These are phyloP conservation scores for Malassezia slooffiae DNA, from an alignment of 1,284 basidiomycete genomes.

Conservation along the genomic window DNA sequence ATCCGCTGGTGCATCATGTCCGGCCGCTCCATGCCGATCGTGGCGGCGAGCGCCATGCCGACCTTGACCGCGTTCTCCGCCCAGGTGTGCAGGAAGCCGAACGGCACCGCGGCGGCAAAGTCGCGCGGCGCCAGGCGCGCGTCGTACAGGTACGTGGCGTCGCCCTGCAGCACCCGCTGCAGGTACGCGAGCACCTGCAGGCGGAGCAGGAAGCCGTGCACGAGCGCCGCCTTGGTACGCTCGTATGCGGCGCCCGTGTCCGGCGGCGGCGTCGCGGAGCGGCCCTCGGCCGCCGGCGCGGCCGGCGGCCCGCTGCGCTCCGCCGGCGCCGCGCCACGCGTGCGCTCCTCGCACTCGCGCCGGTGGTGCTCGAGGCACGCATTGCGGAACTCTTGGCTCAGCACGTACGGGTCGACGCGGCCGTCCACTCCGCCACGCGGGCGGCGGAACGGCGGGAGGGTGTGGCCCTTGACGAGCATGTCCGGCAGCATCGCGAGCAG, in stretches of 20 bases:
- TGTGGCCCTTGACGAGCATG: too few species aligned
- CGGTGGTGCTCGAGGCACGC: neutral
- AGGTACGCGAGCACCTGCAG: constrained; percentile 6
- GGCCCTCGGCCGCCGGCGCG: neutral
- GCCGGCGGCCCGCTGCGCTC: constrained; percentile 1
- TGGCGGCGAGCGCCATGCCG: neutral
- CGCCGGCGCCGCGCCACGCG: neutral
- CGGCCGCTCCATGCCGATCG: neutral
- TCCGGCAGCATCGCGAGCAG: too few species aligned
- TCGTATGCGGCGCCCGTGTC: neutral
- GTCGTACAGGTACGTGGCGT: constrained; percentile 11
- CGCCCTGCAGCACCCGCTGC: constrained; percentile 1
- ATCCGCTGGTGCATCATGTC: constrained; percentile 1
- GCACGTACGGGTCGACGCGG: too few species aligned
- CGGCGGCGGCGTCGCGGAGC: neutral
- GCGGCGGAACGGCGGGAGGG: too few species aligned
- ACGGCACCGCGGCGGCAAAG: constrained; percentile 1
- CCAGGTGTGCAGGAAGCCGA: constrained; percentile 1
- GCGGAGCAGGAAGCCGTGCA: neutral
- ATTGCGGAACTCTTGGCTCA: too few species aligned
- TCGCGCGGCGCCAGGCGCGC: constrained; percentile 1
- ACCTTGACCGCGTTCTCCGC: neutral
- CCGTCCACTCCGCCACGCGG: too few species aligned
- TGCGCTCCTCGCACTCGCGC: neutral
- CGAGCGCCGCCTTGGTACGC: neutral